Conservation (phyloP, 1,284 basidiomycete species). For the Puccinia polysora region DNA sequence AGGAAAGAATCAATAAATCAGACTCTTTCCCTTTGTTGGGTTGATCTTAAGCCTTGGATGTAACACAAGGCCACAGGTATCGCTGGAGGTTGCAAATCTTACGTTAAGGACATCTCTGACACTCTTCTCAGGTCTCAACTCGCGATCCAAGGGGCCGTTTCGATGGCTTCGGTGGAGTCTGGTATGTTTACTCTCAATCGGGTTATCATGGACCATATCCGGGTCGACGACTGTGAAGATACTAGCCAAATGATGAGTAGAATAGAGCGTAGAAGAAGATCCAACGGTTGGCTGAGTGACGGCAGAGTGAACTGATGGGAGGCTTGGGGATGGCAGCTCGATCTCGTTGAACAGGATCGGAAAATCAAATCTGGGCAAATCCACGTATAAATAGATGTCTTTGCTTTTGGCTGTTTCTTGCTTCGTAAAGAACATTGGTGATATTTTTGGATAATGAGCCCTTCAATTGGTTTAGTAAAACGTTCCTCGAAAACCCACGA, state of each 20-base stretch:
- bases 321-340: slow-evolving; percentile 51
- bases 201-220: slow-evolving; percentile 82
- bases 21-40: too few relatives aligned
- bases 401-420: slow-evolving; percentile 47
- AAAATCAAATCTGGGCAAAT: slow-evolving; percentile 94
- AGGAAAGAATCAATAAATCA: neutral
- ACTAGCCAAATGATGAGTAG: slow-evolving; percentile 54
- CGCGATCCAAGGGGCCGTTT: slow-evolving; percentile 87
- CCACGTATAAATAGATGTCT: slow-evolving; percentile 78
- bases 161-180: slow-evolving; percentile 89
- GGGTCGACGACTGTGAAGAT: slow-evolving; percentile 90
- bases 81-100: slow-evolving; percentile 17
- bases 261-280: slow-evolving; percentile 45
- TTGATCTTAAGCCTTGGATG: too few relatives aligned
- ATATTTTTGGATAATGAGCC: slow-evolving; percentile 51
- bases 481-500: neutral
- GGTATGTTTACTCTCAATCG: slow-evolving; percentile 94
- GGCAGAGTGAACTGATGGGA: slow-evolving; percentile 49
- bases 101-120: slow-evolving; percentile 89
- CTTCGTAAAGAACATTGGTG: slow-evolving; percentile 13
- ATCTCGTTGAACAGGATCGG: slow-evolving; percentile 90
- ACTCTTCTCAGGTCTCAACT: slow-evolving; percentile 92
- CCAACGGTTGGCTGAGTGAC: slow-evolving; percentile 42
- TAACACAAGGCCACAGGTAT: neutral
- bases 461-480: neutral